A percentile compares a stretch with the other conserved stretches of the same genome.
Evolutionary conservation across 441 rosid species (phyloP).

Genomic region (Arabidopsis lyrata): DNA sequence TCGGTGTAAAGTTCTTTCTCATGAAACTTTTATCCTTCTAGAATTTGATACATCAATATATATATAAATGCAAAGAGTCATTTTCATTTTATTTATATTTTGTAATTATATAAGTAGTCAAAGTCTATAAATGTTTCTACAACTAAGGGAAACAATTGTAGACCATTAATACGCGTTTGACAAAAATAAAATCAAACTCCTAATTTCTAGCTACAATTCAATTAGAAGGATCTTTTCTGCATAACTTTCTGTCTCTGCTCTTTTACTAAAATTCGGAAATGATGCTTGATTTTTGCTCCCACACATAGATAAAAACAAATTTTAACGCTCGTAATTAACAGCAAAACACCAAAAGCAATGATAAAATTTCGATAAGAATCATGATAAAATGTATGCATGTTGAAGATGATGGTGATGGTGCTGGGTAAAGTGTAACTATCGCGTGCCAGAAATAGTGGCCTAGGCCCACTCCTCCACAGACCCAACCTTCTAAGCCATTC

Average conservation of each 20-base stretch:
- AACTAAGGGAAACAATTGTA: conserved; percentile 11
- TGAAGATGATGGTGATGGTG: conserved; percentile 45
- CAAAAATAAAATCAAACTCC: background rate
- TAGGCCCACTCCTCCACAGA: conserved; percentile 52
- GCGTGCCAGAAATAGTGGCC: conserved; percentile 45
- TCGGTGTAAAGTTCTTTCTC: conserved; percentile 6
- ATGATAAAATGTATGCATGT: conserved; percentile 40
- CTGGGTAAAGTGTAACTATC: conserved; percentile 42
- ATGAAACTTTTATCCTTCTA: conserved; percentile 20
- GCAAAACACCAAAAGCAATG: conserved; percentile 27
- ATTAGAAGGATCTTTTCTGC: background rate
- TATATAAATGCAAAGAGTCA: background rate
- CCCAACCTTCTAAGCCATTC: conserved; percentile 31
- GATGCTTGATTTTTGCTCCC: background rate
- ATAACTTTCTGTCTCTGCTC: background rate
- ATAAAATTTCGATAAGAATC: conserved; percentile 13
- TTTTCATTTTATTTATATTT: conserved; percentile 22
- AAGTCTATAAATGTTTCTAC: conserved; percentile 24
- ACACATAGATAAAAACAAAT: conserved; percentile 8
- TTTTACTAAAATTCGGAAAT: background rate
- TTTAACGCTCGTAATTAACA: conserved; percentile 9
- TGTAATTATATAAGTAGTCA: conserved; percentile 1
- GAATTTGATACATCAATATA: conserved; percentile 8
- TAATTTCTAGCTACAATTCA: background rate
- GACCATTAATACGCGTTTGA: conserved; percentile 27